Evolutionary conservation across 1,284 basidiomycete genomes (phyloP), one percentile per base, ranked within the genome.

Genomic region (Cryptococcus jaspeensis): DNA sequence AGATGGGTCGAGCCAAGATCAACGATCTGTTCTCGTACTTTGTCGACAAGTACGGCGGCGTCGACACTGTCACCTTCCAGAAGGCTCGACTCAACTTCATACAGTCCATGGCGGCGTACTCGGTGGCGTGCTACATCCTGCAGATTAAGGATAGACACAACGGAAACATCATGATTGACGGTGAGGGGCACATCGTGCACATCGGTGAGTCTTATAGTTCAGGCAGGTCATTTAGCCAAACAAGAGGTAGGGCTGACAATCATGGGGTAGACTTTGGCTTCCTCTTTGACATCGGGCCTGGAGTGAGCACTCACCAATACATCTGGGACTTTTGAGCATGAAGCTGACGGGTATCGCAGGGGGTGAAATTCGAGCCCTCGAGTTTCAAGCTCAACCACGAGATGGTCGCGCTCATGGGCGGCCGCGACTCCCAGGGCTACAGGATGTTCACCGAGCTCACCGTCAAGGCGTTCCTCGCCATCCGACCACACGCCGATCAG

Each of bases 81-180:
- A 85, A 85, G 63, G 96, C 96, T 45, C 86, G 95, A 28, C 81
- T 92, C 63, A 97, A 97, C 79, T 99, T 99, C 73, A 92, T 99
- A 63, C 92, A 96, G 73, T 95, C 92, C 1, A 99, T 99, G 96
- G 96, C 96, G 1, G 96, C 93, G 18, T 99, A 99, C 78, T 97
- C 93, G 37, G 87, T 99, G n/a, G 91, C 92, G 12, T 99, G 95
- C 76, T 98, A 97, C 77, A 92, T 98, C 61, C 79, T 98, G 40
- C 95, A 99, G 76, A 92, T 98, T 78, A 95, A 96, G 78, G 96
- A 99, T 75, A 81, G 95, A 38, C 95, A 99, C 77, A 98, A 98
- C 71, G 95, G 95, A 20, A 99, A 99, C 75, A 98, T 98, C 70
- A 96, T 99, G 94, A 95, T 99, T 59, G 93, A 97, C 70, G 92